A percentile compares a stretch with the other conserved stretches of the same genome.
Evolutionary conservation across 2,329 filamentous ascomycete species (phyloP).

Genomic region (Colletotrichum lupini): DNA sequence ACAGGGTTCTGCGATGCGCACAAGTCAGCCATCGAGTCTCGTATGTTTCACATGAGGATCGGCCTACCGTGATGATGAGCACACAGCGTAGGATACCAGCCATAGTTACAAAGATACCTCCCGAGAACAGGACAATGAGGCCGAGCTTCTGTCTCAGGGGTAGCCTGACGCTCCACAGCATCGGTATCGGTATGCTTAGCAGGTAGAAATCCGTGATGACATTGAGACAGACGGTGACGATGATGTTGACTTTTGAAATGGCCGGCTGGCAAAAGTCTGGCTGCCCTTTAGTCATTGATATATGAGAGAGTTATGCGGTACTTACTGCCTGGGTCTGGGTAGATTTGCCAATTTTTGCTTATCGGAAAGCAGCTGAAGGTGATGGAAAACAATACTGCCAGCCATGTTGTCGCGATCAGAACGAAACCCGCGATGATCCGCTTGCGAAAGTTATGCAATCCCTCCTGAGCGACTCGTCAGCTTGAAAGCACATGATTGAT

Average conservation of each 20-base stretch:
- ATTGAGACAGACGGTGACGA: constrained; percentile 35
- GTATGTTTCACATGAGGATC: no score
- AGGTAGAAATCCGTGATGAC: constrained; percentile 38
- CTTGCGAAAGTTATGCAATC: constrained; percentile 38
- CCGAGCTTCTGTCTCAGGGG: constrained; percentile 45
- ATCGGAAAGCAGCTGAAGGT: constrained; percentile 60
- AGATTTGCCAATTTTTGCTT: constrained; percentile 62
- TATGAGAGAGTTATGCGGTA: constrained; percentile 32
- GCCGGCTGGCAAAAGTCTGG: constrained; percentile 36
- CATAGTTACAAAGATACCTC: constrained; percentile 53
- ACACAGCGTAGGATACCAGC: constrained; percentile 49
- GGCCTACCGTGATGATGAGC: constrained; percentile 42
- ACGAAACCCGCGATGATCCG: constrained; percentile 57
- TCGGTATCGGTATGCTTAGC: constrained; percentile 36
- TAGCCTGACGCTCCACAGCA: constrained; percentile 42
- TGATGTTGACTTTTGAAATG: constrained; percentile 35
- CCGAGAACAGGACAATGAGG: constrained; percentile 51
- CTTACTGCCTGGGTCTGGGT: constrained; percentile 62
- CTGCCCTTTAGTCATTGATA: constrained; percentile 48
- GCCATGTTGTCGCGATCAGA: constrained; percentile 55
- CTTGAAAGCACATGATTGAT: no score
- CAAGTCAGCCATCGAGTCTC: neutral
- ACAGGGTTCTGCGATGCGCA: constrained; percentile 19
- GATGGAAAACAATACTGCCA: constrained; percentile 57
- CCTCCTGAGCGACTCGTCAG: constrained; percentile 18